These are phyloP conservation scores for Rhamnella rubrinervis DNA, from an alignment of 331 rosid genomes.

Conservation along the genomic window DNA sequence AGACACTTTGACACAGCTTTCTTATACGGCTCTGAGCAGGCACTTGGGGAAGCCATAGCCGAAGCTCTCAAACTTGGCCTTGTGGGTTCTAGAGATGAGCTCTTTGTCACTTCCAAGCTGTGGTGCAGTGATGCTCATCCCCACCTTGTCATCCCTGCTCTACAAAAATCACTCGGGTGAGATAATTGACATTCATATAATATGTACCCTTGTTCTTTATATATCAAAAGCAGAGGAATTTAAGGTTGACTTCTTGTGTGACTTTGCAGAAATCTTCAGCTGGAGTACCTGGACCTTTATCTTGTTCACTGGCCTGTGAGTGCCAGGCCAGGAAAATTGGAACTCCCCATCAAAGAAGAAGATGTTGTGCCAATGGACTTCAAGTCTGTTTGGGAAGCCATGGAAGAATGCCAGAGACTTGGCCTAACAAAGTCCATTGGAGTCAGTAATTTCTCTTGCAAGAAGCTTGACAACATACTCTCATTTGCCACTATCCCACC, in stretches of 20 bases:
- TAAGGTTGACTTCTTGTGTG: too few relatives aligned
- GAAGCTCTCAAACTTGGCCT: conserved; percentile 50
- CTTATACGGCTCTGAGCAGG: conserved; percentile 44
- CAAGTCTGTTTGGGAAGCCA: conserved; percentile 49
- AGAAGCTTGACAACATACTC: conserved; percentile 45
- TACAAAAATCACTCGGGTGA: conserved; percentile 44
- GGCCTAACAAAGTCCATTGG: conserved; percentile 62
- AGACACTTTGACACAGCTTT: conserved; percentile 64
- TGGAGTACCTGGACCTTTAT: conserved; percentile 55
- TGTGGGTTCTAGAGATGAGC: conserved; percentile 34
- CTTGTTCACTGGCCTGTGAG: conserved; percentile 56
- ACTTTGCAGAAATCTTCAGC: conserved; percentile 32
- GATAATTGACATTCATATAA: background rate
- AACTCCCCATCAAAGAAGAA: conserved; percentile 12
- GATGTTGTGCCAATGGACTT: conserved; percentile 41
- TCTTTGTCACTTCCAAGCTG: conserved; percentile 54
- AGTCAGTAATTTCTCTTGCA: conserved; percentile 52
- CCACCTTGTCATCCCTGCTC: background rate
- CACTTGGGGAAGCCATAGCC: conserved; percentile 25
- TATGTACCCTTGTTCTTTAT: too few relatives aligned
- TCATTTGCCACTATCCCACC: conserved; percentile 49
- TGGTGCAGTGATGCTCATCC: conserved; percentile 44
- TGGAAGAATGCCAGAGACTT: conserved; percentile 53
- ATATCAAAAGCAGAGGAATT: too few relatives aligned
- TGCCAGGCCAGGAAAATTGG: conserved; percentile 31